Evolutionary conservation across 2,329 filamentous ascomycete genomes (phyloP).

Genomic region (Apiospora saccharicola): DNA sequence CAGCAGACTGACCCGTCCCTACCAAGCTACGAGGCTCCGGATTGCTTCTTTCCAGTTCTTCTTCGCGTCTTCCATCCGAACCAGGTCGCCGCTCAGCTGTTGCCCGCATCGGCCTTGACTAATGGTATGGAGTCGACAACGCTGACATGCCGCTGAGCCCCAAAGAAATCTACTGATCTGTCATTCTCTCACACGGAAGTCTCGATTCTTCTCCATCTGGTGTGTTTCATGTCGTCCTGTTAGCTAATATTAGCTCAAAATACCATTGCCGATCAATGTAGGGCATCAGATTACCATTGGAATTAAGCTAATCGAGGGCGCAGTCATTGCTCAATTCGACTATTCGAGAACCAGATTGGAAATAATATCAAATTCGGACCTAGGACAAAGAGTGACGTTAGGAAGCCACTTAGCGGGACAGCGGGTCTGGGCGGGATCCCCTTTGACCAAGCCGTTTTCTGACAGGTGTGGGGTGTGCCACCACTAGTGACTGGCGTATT

Average conservation of each 20-base stretch:
- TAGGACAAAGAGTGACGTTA: not conserved
- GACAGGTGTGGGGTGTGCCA: not conserved
- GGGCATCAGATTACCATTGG: no score
- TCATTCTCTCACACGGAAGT: not conserved
- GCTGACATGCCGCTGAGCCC: not conserved
- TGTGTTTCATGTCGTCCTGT: not conserved
- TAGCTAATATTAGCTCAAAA: no score
- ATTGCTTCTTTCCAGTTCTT: not conserved
- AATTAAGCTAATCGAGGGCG: no score
- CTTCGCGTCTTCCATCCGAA: not conserved
- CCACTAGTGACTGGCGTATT: constrained; percentile 12
- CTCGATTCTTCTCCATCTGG: no score
- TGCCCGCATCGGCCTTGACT: not conserved
- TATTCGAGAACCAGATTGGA: no score
- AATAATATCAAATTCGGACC: no score
- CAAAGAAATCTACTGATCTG: not conserved
- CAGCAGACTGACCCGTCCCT: not conserved
- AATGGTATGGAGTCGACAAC: not conserved
- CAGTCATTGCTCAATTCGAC: no score
- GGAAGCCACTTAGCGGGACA: not conserved
- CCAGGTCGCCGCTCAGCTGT: constrained; percentile 5
- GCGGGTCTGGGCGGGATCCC: not conserved
- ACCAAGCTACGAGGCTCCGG: not conserved
- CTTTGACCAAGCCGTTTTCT: constrained; percentile 6
- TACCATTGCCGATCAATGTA: no score